Percentiles rank a stretch among this genome's conserved stretches.
These are phyloP conservation scores for Filosporella fistucella DNA, from an alignment of 495 filamentous ascomycete species.

Conservation along the genomic window DNA sequence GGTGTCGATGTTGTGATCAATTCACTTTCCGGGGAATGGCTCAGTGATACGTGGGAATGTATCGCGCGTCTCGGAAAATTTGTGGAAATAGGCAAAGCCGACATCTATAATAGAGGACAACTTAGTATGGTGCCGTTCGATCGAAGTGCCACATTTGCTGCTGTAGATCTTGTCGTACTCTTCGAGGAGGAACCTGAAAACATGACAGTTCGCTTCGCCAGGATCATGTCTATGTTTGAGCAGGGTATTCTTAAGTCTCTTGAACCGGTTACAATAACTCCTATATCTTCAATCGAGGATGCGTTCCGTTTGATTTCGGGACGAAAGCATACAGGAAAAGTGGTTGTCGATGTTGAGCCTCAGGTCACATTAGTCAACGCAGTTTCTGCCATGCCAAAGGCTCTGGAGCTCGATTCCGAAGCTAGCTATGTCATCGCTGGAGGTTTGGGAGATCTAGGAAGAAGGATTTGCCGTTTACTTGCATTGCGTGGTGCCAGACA, in stretches of 20 bases:
- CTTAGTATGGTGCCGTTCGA: slow-evolving; percentile 16
- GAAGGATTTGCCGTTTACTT: slow-evolving; percentile 43
- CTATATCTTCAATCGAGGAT: slow-evolving; percentile 1
- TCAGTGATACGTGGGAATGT: slow-evolving; percentile 14
- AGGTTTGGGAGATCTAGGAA: slow-evolving; percentile 46
- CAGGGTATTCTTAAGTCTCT: slow-evolving; percentile 6
- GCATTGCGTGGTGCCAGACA: slow-evolving; percentile 46
- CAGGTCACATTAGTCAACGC: slow-evolving; percentile 5
- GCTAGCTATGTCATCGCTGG: slow-evolving; percentile 52
- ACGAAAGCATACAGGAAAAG: slow-evolving; percentile 15
- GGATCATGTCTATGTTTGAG: slow-evolving; percentile 8
- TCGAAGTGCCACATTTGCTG: background rate
- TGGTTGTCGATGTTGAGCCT: slow-evolving; percentile 11
- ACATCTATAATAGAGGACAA: slow-evolving; percentile 22
- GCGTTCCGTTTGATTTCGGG: background rate
- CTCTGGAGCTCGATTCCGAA: slow-evolving; percentile 25
- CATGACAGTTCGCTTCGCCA: background rate
- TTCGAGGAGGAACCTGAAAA: slow-evolving; percentile 5
- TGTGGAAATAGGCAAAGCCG: slow-evolving; percentile 5
- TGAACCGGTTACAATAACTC: slow-evolving; percentile 6
- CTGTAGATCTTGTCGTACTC: background rate
- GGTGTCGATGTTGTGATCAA: slow-evolving; percentile 55
- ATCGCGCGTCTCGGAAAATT: slow-evolving; percentile 14
- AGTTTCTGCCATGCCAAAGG: slow-evolving; percentile 2
- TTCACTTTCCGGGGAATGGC: slow-evolving; percentile 33